A percentile compares a stretch with the other conserved stretches of the same genome.
Evolutionary conservation across 2,329 filamentous ascomycete genomes (phyloP).

Genomic region (Fusarium euwallaceae): DNA sequence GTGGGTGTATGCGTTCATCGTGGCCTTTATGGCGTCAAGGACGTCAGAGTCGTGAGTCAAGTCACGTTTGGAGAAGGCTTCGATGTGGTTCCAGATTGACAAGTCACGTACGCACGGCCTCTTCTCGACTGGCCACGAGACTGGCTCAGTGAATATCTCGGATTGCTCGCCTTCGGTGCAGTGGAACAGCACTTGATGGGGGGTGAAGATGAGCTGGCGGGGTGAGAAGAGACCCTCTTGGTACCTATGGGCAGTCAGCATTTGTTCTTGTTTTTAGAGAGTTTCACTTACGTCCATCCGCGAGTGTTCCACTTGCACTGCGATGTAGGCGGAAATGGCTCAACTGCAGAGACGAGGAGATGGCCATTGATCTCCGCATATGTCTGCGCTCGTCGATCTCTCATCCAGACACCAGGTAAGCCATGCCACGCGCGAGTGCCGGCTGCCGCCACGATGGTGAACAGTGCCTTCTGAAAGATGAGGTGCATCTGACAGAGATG

Average conservation of each 20-base stretch:
- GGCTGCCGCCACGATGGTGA: constrained; percentile 13
- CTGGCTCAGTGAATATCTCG: background rate
- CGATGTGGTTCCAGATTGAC: background rate
- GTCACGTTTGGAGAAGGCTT: background rate
- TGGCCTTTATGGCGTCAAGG: background rate
- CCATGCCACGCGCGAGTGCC: constrained; percentile 2
- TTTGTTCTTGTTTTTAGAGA: background rate
- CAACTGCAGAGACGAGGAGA: background rate
- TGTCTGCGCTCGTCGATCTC: background rate
- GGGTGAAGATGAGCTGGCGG: background rate
- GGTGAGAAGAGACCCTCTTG: background rate
- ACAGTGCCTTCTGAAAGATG: background rate
- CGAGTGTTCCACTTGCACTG: background rate
- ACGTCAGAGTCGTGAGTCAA: background rate
- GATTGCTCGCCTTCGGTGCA: background rate
- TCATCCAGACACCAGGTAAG: background rate
- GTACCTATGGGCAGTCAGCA: background rate
- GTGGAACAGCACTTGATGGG: background rate
- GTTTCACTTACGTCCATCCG: background rate
- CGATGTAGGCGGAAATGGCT: background rate
- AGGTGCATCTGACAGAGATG: constrained; percentile 13
- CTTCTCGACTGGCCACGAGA: background rate
- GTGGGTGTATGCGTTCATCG: background rate
- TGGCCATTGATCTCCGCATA: background rate
- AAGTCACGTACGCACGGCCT: background rate